Percentiles rank a stretch among this genome's conserved stretches.
phyloP scores from a whole-genome alignment of 1,284 basidiomycete species.

The Cerrena zonata region DNA sequence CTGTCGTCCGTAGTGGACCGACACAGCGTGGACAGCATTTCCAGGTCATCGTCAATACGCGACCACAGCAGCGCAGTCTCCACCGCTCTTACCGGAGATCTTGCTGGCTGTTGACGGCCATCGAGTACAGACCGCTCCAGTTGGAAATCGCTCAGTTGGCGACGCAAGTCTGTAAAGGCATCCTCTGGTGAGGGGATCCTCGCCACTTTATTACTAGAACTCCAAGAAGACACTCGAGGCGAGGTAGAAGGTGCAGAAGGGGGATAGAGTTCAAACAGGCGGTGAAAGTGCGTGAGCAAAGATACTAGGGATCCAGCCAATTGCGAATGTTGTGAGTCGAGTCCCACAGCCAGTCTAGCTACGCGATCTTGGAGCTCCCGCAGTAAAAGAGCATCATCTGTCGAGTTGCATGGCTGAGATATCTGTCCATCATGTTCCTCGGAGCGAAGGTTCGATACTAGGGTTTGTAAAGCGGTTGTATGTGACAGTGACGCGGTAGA shows the following conservation, averaged over 20 bases:
- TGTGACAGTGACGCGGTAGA: slow-evolving; percentile 27
- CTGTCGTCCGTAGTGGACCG: slow-evolving; percentile 22
- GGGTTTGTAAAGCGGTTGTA: slow-evolving; percentile 51
- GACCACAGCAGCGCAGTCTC: slow-evolving; percentile 69
- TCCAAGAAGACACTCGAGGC: slow-evolving; percentile 21
- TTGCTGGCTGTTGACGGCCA: slow-evolving; percentile 13
- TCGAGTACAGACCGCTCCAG: slow-evolving; percentile 35
- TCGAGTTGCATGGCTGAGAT: slow-evolving; percentile 37
- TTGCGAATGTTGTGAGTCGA: slow-evolving; percentile 40
- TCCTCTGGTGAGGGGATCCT: slow-evolving; percentile 21
- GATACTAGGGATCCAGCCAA: slow-evolving; percentile 62
- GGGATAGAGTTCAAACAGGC: slow-evolving; percentile 41
- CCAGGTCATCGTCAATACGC: slow-evolving; percentile 67
- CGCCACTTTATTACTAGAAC: slow-evolving; percentile 1
- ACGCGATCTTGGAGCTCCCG: slow-evolving; percentile 55
- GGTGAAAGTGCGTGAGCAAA: slow-evolving; percentile 60
- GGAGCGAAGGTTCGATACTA: slow-evolving; percentile 58
- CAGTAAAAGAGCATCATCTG: slow-evolving; percentile 50
- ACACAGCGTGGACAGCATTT: slow-evolving; percentile 60
- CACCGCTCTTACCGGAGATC: slow-evolving; percentile 47
- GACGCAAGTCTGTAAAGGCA: slow-evolving; percentile 56
- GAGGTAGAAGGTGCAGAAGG: slow-evolving; percentile 14
- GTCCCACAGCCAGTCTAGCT: slow-evolving; percentile 40
- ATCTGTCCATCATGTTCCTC: slow-evolving; percentile 39
- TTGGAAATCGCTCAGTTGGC: slow-evolving; percentile 65